These are phyloP conservation scores for Reutealis trisperma DNA, from an alignment of 345 rosid genomes.

Conservation along the genomic window DNA sequence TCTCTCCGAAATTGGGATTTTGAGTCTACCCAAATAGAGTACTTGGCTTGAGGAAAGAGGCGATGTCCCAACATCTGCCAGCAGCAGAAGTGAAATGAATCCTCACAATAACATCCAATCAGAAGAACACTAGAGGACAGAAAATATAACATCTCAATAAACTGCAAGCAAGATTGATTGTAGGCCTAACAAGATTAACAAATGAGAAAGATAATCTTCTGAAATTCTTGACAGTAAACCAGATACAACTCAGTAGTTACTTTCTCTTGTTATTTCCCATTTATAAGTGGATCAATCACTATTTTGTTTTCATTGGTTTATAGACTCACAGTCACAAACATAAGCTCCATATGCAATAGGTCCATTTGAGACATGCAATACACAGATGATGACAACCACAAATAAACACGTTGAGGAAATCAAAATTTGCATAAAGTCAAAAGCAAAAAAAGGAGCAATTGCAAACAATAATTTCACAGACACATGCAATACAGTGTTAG, in stretches of 20 bases:
- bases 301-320: not conserved
- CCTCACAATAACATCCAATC: conserved; percentile 6
- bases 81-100: conserved; percentile 19
- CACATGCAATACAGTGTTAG: not conserved
- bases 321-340: not conserved
- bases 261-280: not conserved
- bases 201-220: not conserved
- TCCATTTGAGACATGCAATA: not conserved
- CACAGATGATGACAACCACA: not conserved
- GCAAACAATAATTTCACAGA: not conserved
- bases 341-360: too few species aligned
- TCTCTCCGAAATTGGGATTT: conserved; percentile 97
- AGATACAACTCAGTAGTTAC: not conserved
- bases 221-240: not conserved
- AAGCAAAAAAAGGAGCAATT: not conserved
- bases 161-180: not conserved
- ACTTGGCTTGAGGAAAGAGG: conserved; percentile 75
- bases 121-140: not conserved
- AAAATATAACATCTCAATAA: not conserved
- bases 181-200: not conserved
- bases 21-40: conserved; percentile 95
- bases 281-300: not conserved
- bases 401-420: not conserved
- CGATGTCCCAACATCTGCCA: conserved; percentile 91
- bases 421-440: not conserved